A percentile compares a stretch with the other conserved stretches of the same genome.
These are phyloP conservation scores for Pleurotus tuoliensis DNA, from an alignment of 768 basidiomycete species.

Conservation along the genomic window DNA sequence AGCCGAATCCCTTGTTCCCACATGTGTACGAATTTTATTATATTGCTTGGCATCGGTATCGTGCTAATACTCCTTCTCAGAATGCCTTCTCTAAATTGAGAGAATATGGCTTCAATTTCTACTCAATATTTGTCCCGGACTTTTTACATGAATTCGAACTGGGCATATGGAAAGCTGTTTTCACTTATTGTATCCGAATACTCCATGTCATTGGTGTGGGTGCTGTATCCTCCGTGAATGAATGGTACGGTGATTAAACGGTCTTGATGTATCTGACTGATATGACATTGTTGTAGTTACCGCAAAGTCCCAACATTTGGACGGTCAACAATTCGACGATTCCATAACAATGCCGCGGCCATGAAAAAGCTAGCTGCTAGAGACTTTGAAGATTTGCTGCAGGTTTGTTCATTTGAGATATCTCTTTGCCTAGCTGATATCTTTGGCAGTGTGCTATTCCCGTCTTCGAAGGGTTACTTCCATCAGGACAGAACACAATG, in stretches of 20 bases:
- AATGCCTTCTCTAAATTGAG: too few relatives aligned
- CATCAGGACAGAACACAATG: slow-evolving; percentile 20
- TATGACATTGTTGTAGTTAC: slow-evolving; percentile 15
- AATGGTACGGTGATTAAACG: slow-evolving; percentile 12
- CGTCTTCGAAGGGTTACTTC: slow-evolving; percentile 33
- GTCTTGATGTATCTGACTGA: too few relatives aligned
- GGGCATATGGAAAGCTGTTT: too few relatives aligned
- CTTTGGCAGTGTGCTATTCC: slow-evolving; percentile 25
- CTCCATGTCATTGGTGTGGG: slow-evolving; percentile 12
- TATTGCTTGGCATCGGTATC: too few relatives aligned
- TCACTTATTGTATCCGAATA: slow-evolving; percentile 24
- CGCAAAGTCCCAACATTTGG: slow-evolving; percentile 24
- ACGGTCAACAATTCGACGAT: slow-evolving; percentile 27
- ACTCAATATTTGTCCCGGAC: too few relatives aligned
- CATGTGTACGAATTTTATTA: slow-evolving; percentile 23
- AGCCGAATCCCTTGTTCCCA: slow-evolving; percentile 7
- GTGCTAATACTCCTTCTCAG: too few relatives aligned
- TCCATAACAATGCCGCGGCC: slow-evolving; percentile 27
- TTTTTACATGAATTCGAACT: too few relatives aligned
- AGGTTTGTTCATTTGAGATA: slow-evolving; percentile 19
- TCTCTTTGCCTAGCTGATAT: neutral
- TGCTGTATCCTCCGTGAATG: slow-evolving; percentile 15
- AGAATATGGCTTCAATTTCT: too few relatives aligned
- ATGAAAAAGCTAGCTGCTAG: slow-evolving; percentile 31
- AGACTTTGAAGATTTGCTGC: slow-evolving; percentile 39